These are phyloP conservation scores for Leucosporidium yakuticum DNA, from an alignment of 768 basidiomycete species.

Conservation along the genomic window DNA sequence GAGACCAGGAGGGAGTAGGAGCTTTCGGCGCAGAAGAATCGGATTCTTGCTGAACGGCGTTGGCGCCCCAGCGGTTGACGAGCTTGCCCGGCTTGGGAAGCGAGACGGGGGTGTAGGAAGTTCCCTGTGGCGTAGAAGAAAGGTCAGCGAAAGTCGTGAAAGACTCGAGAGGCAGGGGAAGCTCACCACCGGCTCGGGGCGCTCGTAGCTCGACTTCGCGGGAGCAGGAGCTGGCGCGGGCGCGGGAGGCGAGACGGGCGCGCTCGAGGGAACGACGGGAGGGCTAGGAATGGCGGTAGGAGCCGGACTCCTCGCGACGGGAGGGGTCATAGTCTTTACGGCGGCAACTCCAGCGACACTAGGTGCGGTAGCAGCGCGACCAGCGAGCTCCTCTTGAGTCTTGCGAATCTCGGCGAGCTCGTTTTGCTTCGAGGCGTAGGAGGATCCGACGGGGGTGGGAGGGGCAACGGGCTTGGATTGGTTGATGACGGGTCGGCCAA, in stretches of 20 bases:
- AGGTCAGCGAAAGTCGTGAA: neutral
- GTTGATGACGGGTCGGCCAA: constrained; percentile 39
- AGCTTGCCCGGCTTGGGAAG: constrained; percentile 80
- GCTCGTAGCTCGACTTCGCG: constrained; percentile 53
- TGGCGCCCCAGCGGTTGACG: constrained; percentile 61
- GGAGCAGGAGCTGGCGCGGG: constrained; percentile 35
- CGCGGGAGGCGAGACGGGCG: constrained; percentile 49
- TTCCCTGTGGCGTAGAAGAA: constrained; percentile 44
- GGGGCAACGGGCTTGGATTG: constrained; percentile 27
- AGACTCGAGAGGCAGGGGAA: neutral
- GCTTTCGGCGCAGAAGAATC: constrained; percentile 10
- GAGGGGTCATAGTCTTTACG: constrained; percentile 51
- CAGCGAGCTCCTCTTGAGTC: constrained; percentile 17
- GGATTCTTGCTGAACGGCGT: constrained; percentile 47
- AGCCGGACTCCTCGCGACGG: constrained; percentile 49
- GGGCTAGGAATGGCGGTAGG: constrained; percentile 10
- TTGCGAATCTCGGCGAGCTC: constrained; percentile 45
- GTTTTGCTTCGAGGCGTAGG: constrained; percentile 36
- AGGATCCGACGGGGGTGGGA: constrained; percentile 37
- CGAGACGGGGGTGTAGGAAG: constrained; percentile 80
- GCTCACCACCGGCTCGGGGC: constrained; percentile 66
- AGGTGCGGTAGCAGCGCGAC: constrained; percentile 46
- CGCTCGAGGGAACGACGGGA: constrained; percentile 34
- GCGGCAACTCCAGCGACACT: constrained; percentile 31
- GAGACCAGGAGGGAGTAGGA: constrained; percentile 32